Conservation (phyloP, 106 monocot genomes). For the Dendrobium chrysotoxum region DNA sequence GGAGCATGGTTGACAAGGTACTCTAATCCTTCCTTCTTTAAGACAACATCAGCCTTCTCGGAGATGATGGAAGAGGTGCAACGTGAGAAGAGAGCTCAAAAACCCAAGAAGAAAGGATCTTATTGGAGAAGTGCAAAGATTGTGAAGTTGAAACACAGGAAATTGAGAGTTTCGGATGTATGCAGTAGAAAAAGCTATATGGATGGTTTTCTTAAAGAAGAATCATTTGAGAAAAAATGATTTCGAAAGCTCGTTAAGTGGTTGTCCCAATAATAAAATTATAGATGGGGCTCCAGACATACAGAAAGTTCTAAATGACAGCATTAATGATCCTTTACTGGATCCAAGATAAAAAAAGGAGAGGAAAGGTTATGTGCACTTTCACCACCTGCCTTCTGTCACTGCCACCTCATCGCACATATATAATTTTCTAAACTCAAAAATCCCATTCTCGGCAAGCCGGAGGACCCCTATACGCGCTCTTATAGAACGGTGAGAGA, state of each 20-base stretch:
- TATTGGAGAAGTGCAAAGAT: conserved; percentile 49
- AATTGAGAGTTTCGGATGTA: conserved; percentile 18
- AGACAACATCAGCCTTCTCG: conserved; percentile 43
- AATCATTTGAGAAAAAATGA: conserved; percentile 34
- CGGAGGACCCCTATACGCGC: too few species aligned
- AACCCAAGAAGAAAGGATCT: conserved; percentile 64
- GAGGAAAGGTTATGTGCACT: too few species aligned
- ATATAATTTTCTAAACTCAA: too few species aligned
- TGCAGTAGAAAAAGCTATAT: conserved; percentile 32
- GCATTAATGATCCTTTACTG: conserved; percentile 4
- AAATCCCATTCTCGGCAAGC: too few species aligned
- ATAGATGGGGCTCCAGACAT: conserved; percentile 22
- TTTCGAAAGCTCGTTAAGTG: conserved; percentile 21
- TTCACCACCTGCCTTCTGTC: too few species aligned
- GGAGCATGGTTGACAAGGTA: conserved; percentile 97
- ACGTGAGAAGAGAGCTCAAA: conserved; percentile 61
- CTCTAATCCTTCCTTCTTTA: conserved; percentile 93
- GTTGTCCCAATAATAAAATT: conserved; percentile 20
- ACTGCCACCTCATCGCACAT: too few species aligned
- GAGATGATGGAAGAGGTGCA: conserved; percentile 42
- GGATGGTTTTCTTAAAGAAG: conserved; percentile 44
- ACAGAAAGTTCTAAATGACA: conserved; percentile 26
- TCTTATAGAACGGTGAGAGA: too few species aligned
- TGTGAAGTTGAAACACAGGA: conserved; percentile 53
- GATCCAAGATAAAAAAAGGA: too few species aligned